Conservation (phyloP, 805 yeast species). For the Maudiozyma saulgeensis region DNA sequence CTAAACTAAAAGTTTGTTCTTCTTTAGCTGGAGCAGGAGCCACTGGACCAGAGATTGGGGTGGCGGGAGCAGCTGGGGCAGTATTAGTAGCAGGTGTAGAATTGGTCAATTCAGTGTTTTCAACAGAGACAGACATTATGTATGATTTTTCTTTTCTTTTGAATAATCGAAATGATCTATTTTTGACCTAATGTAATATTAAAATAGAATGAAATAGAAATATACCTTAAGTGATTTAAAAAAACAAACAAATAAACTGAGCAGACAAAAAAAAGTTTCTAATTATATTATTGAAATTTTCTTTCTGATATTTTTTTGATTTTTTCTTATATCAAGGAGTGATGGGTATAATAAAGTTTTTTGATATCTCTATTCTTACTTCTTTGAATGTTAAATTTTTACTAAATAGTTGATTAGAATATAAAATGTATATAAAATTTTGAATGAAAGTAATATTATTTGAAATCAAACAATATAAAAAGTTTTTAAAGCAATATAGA, state of each 20-base stretch:
- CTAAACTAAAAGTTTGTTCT: constrained; percentile 7
- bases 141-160: background rate
- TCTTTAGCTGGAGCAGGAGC: constrained; percentile 2
- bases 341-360: background rate
- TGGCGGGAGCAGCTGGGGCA: constrained; percentile 1
- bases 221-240: too few species aligned
- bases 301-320: background rate
- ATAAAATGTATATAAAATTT: too few species aligned
- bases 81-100: background rate
- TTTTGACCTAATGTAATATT: too few species aligned
- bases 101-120: background rate
- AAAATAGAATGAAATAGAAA: too few species aligned
- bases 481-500: too few species aligned
- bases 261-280: too few species aligned
- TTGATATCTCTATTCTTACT: background rate
- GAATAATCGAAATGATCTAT: background rate
- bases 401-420: too few species aligned
- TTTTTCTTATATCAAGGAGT: background rate
- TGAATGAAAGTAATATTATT: too few species aligned
- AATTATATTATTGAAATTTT: background rate
- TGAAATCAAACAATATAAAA: too few species aligned
- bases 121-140: constrained; percentile 5
- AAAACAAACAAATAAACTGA: background rate
- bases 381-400: background rate
- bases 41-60: constrained; percentile 2